Evolutionary conservation across 2,329 filamentous ascomycete genomes (phyloP), one percentile per base, ranked within the genome.

Genomic region (Lachnellula arida): DNA sequence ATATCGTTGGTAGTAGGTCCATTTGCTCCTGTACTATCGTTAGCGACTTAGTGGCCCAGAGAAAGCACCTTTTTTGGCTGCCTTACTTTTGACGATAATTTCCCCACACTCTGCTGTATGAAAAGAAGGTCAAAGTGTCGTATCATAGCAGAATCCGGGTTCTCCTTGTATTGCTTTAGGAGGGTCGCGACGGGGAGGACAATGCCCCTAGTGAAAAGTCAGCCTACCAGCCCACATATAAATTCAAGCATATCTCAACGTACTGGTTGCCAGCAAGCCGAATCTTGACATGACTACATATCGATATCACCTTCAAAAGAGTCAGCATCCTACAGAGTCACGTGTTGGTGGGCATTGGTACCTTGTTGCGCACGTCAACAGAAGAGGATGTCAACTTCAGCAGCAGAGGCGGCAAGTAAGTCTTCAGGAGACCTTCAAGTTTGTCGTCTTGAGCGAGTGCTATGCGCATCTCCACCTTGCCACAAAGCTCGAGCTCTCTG

Each of bases 41-140:
- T 42, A 61, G 56, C 22, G 43, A 47, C 44, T n/a, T 9, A 12
- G 6, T 44, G 44, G 4, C 22, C 22, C 11, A 6, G 22, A 32
- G 44, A 28, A 32, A 17, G 12, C 22, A 12, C 1, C 4, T 44
- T 5, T 5, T 11, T 28, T 2, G 25, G 6, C 23, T 22, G 81
- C 69, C 61, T 54, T 55, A 73, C 72, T 15, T 74, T 70, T 11
- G 78, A 71, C 2, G 79, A 76, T 19, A 89, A 71, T 49, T 86
- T 78, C 51, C 80, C 79, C 46, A 89, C 77, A 40, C 93, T 94
- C 68, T 96, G 90, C 67, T 95, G 89, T 39, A 97, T 88, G 69
- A 96, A 96, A 17, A 88, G 79, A 42, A 97, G 76, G 72, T 97
- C 92, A 64, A 97, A 88, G 69, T 96, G 89, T 60, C 90, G 87